These are phyloP conservation scores for Lactarius evosmus DNA, from an alignment of 768 basidiomycete species.

Conservation along the genomic window DNA sequence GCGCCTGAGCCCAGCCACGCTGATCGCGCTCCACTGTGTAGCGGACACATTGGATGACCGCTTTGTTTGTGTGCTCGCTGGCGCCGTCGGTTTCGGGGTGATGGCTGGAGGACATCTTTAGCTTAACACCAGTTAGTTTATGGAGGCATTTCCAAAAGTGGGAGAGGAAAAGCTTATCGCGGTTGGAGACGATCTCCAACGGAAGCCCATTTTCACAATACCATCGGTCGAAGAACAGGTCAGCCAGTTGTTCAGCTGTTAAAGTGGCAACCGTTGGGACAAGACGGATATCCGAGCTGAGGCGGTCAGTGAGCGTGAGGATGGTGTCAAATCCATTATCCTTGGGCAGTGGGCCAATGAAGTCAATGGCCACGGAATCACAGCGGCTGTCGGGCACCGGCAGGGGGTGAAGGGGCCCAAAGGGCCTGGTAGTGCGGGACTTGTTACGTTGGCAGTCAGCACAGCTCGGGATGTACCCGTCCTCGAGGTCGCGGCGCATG, in stretches of 20 bases:
- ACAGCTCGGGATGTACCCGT: slow-evolving; percentile 15
- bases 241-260: neutral
- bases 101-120: slow-evolving; percentile 1
- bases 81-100: slow-evolving; percentile 10
- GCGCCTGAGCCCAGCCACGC: neutral
- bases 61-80: neutral
- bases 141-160: slow-evolving; percentile 1
- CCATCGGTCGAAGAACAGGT: neutral
- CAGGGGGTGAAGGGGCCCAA: too few species aligned
- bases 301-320: slow-evolving; percentile 22
- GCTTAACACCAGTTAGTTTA: neutral
- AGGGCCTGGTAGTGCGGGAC: too few species aligned
- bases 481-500: slow-evolving; percentile 17
- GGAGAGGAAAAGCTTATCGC: neutral
- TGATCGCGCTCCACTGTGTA: neutral
- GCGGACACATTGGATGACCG: neutral
- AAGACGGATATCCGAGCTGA: neutral
- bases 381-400: slow-evolving; percentile 22
- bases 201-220: neutral
- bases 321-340: slow-evolving; percentile 26
- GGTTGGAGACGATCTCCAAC: neutral
- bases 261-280: neutral
- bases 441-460: too few species aligned
- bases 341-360: slow-evolving; percentile 28
- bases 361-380: slow-evolving; percentile 30